These are phyloP conservation scores for Yamadazyma dendronema DNA, from an alignment of 1,139 yeast genomes.

Conservation along the genomic window DNA sequence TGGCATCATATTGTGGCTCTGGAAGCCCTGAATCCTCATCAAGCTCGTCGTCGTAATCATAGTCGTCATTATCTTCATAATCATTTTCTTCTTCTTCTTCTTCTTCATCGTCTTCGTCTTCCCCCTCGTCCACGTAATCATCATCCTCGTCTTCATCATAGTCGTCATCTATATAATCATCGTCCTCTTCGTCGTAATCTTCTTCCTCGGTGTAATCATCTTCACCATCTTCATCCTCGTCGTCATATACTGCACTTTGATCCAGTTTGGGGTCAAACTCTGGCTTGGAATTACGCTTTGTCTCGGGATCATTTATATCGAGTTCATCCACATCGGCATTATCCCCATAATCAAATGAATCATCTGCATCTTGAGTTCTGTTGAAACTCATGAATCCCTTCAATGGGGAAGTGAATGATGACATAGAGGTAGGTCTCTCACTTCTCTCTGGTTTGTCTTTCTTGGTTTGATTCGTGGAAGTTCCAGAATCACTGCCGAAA, in stretches of 20 bases:
- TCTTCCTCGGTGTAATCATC: conserved; percentile 16
- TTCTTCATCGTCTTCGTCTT: conserved; percentile 23
- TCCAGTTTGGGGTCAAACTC: conserved; percentile 11
- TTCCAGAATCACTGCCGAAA: conserved; percentile 12
- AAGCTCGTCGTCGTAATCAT: conserved; percentile 22
- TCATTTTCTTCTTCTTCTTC: conserved; percentile 25
- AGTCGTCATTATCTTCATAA: conserved; percentile 22
- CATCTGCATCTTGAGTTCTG: conserved; percentile 16
- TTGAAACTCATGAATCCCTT: conserved; percentile 44
- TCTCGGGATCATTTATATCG: conserved; percentile 7
- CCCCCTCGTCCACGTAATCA: conserved; percentile 26
- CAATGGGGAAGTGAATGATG: conserved; percentile 43
- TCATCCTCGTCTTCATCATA: conserved; percentile 30
- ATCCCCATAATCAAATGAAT: conserved; percentile 17
- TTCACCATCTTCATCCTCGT: conserved; percentile 18
- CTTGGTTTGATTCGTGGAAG: conserved; percentile 4
- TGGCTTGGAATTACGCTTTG: neutral
- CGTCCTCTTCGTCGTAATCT: conserved; percentile 24
- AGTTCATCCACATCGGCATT: conserved; percentile 10
- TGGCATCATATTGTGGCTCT: too few relatives aligned
- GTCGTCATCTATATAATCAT: conserved; percentile 28
- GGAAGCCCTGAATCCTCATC: conserved; percentile 15
- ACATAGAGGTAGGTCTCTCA: conserved; percentile 35
- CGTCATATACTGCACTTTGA: conserved; percentile 11
- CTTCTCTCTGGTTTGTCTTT: conserved; percentile 5